Percentiles rank a stretch among this genome's conserved stretches.
These are phyloP conservation scores for Fusarium palustre DNA, from an alignment of 2,329 filamentous ascomycete genomes.

Conservation along the genomic window DNA sequence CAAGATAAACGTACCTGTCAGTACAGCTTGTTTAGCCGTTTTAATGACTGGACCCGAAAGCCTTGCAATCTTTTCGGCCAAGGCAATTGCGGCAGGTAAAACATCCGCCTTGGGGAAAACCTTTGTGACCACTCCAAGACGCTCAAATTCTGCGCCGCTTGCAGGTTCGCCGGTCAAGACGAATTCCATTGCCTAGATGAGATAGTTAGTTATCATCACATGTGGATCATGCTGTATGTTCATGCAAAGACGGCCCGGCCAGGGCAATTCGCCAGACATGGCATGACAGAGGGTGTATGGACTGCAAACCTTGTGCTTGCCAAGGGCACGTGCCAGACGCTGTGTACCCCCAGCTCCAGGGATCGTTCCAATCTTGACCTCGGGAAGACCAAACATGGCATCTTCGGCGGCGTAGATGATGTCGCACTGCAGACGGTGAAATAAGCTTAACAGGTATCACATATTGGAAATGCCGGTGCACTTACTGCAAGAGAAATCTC, in stretches of 20 bases:
- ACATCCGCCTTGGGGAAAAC: constrained; percentile 33
- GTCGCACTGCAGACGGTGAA: constrained; percentile 44
- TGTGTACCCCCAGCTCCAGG: constrained; percentile 52
- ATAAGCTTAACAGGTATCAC: background rate
- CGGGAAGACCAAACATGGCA: constrained; percentile 52
- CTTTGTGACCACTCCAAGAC: constrained; percentile 28
- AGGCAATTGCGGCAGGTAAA: constrained; percentile 6
- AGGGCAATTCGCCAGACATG: background rate
- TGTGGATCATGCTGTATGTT: background rate
- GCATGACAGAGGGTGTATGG: background rate
- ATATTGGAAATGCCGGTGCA: background rate
- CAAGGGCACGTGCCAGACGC: constrained; percentile 48
- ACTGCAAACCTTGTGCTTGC: constrained; percentile 49
- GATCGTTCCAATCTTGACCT: constrained; percentile 52
- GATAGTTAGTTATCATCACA: background rate
- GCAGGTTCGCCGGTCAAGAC: constrained; percentile 33
- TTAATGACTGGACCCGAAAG: constrained; percentile 28
- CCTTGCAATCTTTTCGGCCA: constrained; percentile 30
- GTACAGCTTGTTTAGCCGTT: constrained; percentile 34
- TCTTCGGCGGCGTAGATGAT: constrained; percentile 50
- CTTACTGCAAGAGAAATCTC: constrained; percentile 38
- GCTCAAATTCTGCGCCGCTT: constrained; percentile 31
- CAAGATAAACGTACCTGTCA: constrained; percentile 19
- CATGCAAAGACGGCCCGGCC: background rate
- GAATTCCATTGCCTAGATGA: constrained; percentile 33